A percentile compares a stretch with the other conserved stretches of the same genome.
Evolutionary conservation across 2,329 filamentous ascomycete species (phyloP).

Genomic region (Endoconidiophora laricicola): DNA sequence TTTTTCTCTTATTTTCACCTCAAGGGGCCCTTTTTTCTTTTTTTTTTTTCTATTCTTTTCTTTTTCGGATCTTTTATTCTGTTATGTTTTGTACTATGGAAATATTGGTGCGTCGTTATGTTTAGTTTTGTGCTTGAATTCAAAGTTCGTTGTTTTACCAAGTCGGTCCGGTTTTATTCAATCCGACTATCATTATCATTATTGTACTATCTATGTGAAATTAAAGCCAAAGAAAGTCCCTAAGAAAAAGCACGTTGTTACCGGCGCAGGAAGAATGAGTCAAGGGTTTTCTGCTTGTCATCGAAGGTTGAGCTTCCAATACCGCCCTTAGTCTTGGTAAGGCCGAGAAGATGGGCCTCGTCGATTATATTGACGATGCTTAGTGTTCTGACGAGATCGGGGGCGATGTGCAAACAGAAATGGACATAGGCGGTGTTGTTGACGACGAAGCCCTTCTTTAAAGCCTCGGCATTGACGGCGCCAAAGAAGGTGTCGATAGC

Average conservation of each 20-base stretch:
- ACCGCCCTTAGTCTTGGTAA: slow-evolving; percentile 68
- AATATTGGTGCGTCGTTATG: background rate
- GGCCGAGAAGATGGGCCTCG: slow-evolving; percentile 50
- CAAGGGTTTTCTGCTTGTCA: slow-evolving; percentile 55
- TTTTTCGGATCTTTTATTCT: slow-evolving; percentile 1
- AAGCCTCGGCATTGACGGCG: slow-evolving; percentile 13
- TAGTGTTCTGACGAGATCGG: slow-evolving; percentile 14
- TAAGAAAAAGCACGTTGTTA: background rate
- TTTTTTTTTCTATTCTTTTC: slow-evolving; percentile 1
- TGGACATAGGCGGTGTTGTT: slow-evolving; percentile 36
- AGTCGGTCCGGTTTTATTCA: background rate
- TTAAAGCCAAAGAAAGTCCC: background rate
- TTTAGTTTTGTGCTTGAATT: slow-evolving; percentile 5
- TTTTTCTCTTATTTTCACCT: slow-evolving; percentile 3
- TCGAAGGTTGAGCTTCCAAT: slow-evolving; percentile 68
- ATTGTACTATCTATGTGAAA: background rate
- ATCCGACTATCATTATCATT: background rate
- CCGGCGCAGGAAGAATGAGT: slow-evolving; percentile 46
- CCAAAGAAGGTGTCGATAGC: slow-evolving; percentile 40
- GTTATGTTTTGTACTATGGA: slow-evolving; percentile 2
- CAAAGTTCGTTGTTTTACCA: background rate
- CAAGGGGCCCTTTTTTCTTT: slow-evolving; percentile 7
- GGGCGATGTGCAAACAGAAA: slow-evolving; percentile 7
- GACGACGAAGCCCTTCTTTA: slow-evolving; percentile 21
- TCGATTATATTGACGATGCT: slow-evolving; percentile 48